A percentile compares a stretch with the other conserved stretches of the same genome.
phyloP scores from a whole-genome alignment of 2,329 filamentous ascomycete species.

The Cladosporium colombiae region DNA sequence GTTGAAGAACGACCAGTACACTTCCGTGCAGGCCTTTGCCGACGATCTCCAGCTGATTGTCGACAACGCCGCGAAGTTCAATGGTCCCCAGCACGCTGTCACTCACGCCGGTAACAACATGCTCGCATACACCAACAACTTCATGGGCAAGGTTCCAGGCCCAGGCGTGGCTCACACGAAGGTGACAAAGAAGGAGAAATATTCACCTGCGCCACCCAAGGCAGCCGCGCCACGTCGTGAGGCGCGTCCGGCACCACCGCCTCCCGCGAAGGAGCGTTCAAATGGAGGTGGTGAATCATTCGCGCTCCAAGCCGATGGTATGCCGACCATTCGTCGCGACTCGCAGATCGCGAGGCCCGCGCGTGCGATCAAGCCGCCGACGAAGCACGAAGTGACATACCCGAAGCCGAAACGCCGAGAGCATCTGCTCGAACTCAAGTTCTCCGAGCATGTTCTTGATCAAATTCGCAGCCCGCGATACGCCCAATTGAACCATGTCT shows the following conservation, averaged over 20 bases:
- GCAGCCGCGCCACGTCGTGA: slow-evolving; percentile 35
- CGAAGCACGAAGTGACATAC: slow-evolving; percentile 89
- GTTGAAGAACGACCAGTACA: slow-evolving; percentile 70
- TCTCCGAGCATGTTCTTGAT: slow-evolving; percentile 78
- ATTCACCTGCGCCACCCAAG: slow-evolving; percentile 32
- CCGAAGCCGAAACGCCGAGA: slow-evolving; percentile 89
- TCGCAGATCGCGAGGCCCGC: slow-evolving; percentile 84
- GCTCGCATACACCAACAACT: slow-evolving; percentile 60
- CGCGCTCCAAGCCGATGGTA: slow-evolving; percentile 73
- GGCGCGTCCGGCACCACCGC: slow-evolving; percentile 34
- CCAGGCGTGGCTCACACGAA: slow-evolving; percentile 49
- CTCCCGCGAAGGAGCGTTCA: slow-evolving; percentile 42
- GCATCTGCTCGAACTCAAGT: slow-evolving; percentile 82
- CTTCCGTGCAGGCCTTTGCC: slow-evolving; percentile 69
- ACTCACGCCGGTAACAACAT: slow-evolving; percentile 66
- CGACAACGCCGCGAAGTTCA: slow-evolving; percentile 78
- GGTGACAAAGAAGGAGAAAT: slow-evolving; percentile 46
- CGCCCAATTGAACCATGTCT: slow-evolving; percentile 67
- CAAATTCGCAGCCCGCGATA: slow-evolving; percentile 78
- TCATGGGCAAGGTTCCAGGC: slow-evolving; percentile 61
- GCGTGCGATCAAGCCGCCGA: slow-evolving; percentile 88
- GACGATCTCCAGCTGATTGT: slow-evolving; percentile 76
- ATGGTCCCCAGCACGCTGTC: slow-evolving; percentile 74
- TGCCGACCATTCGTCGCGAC: slow-evolving; percentile 81
- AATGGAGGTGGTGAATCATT: slow-evolving; percentile 61